phyloP scores from a whole-genome alignment of 2,329 filamentous ascomycete genomes.

The Pyrenophora teres region DNA sequence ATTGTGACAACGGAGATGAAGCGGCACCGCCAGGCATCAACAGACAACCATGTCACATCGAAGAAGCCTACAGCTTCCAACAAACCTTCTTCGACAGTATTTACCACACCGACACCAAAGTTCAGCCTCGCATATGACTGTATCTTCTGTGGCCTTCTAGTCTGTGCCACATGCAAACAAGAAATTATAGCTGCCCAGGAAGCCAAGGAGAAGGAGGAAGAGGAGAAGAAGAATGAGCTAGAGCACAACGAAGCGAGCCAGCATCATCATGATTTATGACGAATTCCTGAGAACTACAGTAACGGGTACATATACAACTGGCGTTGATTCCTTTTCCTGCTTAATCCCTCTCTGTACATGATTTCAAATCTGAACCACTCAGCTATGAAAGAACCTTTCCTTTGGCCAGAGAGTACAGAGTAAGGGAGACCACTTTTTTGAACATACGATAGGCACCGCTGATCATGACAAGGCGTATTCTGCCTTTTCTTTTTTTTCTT shows the following conservation, averaged over 20 bases:
- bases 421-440: no score
- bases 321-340: background rate
- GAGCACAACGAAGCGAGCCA: no score
- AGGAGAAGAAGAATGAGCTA: background rate
- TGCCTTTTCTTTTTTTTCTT: no score
- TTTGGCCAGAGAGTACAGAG: no score
- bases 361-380: no score
- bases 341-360: background rate
- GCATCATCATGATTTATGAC: no score
- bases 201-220: background rate
- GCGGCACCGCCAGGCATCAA: slow-evolving; percentile 12
- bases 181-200: slow-evolving; percentile 4
- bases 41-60: background rate
- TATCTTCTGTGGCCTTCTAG: slow-evolving; percentile 23
- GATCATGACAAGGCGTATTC: no score
- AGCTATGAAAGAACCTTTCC: no score
- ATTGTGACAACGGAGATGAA: slow-evolving; percentile 11
- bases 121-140: slow-evolving; percentile 38
- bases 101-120: background rate
- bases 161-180: slow-evolving; percentile 32
- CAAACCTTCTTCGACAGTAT: background rate
- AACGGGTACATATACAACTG: no score
- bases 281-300: background rate
- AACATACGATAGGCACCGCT: no score
- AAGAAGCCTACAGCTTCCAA: background rate